These are phyloP conservation scores for Candida patagonica DNA, from an alignment of 805 yeast species.

Conservation along the genomic window DNA sequence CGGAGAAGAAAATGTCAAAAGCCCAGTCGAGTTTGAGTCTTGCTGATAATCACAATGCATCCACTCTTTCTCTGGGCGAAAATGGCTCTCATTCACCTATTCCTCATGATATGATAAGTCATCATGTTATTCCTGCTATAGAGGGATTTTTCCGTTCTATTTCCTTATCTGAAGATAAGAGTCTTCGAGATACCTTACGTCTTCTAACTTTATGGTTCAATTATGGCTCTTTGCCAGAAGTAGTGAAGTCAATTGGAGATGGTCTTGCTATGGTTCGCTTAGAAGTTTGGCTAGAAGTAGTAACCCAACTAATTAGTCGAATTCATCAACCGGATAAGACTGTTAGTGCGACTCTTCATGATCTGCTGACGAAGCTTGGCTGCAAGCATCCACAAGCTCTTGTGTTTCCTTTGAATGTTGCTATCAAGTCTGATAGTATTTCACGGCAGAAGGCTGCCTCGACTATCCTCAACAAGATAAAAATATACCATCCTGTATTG, in stretches of 20 bases:
- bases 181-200: constrained; percentile 87
- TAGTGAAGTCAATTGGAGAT: constrained; percentile 80
- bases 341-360: constrained; percentile 72
- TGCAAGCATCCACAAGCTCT: constrained; percentile 96
- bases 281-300: constrained; percentile 91
- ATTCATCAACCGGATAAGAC: constrained; percentile 89
- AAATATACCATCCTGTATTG: constrained; percentile 71
- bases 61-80: neutral
- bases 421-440: constrained; percentile 85
- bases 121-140: constrained; percentile 93
- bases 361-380: constrained; percentile 78
- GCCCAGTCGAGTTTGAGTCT: neutral
- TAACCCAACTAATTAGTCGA: constrained; percentile 92
- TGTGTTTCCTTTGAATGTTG: constrained; percentile 91
- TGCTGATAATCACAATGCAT: neutral
- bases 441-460: constrained; percentile 87
- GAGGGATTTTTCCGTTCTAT: constrained; percentile 94
- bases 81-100: neutral
- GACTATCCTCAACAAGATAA: constrained; percentile 85
- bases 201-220: constrained; percentile 90
- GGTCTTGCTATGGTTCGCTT: constrained; percentile 84
- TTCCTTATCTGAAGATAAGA: constrained; percentile 73
- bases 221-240: constrained; percentile 88
- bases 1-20: neutral
- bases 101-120: constrained; percentile 44